Evolutionary conservation across 306 rosid species (phyloP), one percentile per base, ranked within the genome.

Genomic region (Macrotyloma uniflorum): DNA sequence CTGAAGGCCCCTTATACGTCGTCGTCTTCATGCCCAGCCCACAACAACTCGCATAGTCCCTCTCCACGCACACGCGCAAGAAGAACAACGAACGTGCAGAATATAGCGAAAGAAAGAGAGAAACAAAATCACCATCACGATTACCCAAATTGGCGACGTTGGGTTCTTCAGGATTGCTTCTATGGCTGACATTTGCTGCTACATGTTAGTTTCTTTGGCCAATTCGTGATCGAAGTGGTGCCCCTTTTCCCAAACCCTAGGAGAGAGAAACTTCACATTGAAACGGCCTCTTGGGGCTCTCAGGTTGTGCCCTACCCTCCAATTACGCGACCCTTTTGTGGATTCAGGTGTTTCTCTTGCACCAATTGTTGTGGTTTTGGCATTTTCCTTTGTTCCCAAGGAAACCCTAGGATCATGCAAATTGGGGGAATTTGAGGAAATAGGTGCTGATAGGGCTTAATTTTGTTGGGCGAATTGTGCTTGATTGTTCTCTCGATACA

Each of bases 181-280:
- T 90, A 85, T 84, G 90, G 66, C 84, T 83, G 82, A 81, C 90
- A 91, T 88, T 91, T 86, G 69, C 80, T 35, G 75, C 58, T 47
- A 72, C 76, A 77, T 83, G 69, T 76, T 84, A 61, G 18, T 65
- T 77, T 75, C 81, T 86, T 69, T 87, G 83, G 77, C 85, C 70
- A 90, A 80, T 84, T 93, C 65, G 64, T 23, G 77, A 61, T 51
- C 66, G 55, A 66, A 74, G 10, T 55, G 33, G 59, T 62, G 26
- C n/a, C 75, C 61, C 72, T 46, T 61, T 70, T 83, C 86, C 85
- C 75, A 91, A 93, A 91, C 98, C 97, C 94, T 93, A 93, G 96
- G 91, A 82, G 84, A 81, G 81, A 88, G 86, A 73, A 80, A 83
- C 47, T 86, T 57, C 67, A 33, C 23, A 65, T 71, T 76, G 82